Evolutionary conservation across 2,329 filamentous ascomycete genomes (phyloP).

Genomic region (Colletotrichum tamarilloi): DNA sequence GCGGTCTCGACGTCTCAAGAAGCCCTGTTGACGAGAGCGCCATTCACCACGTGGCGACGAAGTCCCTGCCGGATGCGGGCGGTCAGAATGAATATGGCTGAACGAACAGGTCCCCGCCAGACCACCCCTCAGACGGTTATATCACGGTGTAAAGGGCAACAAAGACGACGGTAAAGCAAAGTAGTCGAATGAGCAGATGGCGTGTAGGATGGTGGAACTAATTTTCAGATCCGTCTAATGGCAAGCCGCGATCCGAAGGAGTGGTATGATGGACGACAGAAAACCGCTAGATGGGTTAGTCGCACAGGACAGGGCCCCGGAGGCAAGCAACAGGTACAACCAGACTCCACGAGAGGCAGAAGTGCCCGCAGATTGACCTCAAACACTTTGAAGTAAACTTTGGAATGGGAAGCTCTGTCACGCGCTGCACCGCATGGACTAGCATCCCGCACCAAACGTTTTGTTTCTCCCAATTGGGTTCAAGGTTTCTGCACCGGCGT

Average conservation of each 20-base stretch:
- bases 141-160: not conserved
- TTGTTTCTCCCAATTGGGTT: not conserved
- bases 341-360: not conserved
- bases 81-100: not conserved
- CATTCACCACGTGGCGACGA: not conserved
- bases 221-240: constrained; percentile 19
- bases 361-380: not conserved
- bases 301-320: not conserved
- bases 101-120: not conserved
- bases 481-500: constrained; percentile 21
- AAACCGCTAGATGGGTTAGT: constrained; percentile 7
- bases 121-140: not conserved
- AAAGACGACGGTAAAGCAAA: constrained; percentile 8
- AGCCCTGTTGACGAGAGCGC: not conserved
- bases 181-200: constrained; percentile 7
- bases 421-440: constrained; percentile 12
- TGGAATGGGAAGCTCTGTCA: not conserved
- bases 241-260: constrained; percentile 20
- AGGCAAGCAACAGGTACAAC: not conserved
- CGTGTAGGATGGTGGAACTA: not conserved
- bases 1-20: not conserved
- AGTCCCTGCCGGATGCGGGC: constrained; percentile 19
- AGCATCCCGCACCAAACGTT: not conserved
- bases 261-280: constrained; percentile 13
- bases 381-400: constrained; percentile 7